Percentiles rank a stretch among this genome's conserved stretches.
phyloP scores from a whole-genome alignment of 768 basidiomycete species.

The Tricholoma terreum region DNA sequence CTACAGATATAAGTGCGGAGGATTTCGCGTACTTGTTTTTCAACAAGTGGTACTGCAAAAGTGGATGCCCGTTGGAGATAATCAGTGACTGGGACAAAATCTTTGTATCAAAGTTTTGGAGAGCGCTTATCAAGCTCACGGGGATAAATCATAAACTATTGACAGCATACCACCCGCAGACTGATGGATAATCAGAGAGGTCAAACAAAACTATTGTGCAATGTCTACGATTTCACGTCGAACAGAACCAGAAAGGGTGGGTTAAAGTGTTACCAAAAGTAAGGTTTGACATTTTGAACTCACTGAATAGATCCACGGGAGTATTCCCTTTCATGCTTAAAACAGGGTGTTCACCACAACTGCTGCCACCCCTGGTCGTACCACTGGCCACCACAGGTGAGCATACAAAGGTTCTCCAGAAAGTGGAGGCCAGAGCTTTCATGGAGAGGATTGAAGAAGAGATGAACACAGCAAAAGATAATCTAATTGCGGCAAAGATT shows the following conservation, averaged over 20 bases:
- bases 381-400: background rate
- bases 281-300: conserved; percentile 27
- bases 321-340: conserved; percentile 23
- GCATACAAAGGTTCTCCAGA: background rate
- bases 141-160: background rate
- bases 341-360: background rate
- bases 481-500: conserved; percentile 20
- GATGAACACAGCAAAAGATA: conserved; percentile 26
- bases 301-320: conserved; percentile 20
- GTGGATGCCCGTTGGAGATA: conserved; percentile 10
- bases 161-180: background rate
- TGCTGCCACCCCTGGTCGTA: background rate
- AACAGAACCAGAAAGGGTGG: conserved; percentile 27
- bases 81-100: conserved; percentile 26
- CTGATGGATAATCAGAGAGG: background rate
- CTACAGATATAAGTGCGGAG: no score
- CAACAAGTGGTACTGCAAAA: no score
- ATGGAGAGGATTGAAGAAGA: background rate
- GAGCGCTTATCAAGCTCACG: conserved; percentile 19
- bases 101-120: conserved; percentile 22
- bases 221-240: conserved; percentile 18
- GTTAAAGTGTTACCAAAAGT: conserved; percentile 16
- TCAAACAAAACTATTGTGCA: conserved; percentile 9
- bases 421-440: conserved; percentile 6
- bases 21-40: no score